These are phyloP conservation scores for Chiua virens DNA, from an alignment of 768 basidiomycete genomes.

Conservation along the genomic window DNA sequence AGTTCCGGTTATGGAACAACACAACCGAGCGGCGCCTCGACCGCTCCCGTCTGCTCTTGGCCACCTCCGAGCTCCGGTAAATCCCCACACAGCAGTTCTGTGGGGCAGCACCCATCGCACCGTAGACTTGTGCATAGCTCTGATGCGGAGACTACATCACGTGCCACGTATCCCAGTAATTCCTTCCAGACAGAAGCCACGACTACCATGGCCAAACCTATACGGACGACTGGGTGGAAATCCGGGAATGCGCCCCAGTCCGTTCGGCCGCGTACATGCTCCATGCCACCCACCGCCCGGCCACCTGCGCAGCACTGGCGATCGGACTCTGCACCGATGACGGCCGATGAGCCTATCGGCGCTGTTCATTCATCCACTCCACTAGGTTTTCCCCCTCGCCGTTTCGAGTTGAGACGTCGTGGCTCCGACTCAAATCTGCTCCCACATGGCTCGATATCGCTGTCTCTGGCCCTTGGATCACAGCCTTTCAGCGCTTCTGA, in stretches of 20 bases:
- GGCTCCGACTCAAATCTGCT: constrained; percentile 3
- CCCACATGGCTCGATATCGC: constrained; percentile 15
- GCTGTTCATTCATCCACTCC: constrained; percentile 10
- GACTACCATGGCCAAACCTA: constrained; percentile 2
- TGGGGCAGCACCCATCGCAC: constrained; percentile 6
- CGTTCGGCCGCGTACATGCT: constrained; percentile 10
- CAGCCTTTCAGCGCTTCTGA: constrained; percentile 24
- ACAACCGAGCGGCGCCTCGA: constrained; percentile 5
- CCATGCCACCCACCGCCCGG: constrained; percentile 15
- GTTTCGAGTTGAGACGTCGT: constrained; percentile 8
- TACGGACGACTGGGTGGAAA: constrained; percentile 15
- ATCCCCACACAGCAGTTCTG: constrained; percentile 2
- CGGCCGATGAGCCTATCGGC: not conserved
- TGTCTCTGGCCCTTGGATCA: constrained; percentile 26
- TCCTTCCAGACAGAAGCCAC: not conserved
- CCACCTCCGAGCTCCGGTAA: constrained; percentile 13
- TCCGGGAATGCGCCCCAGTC: constrained; percentile 20
- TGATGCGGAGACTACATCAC: constrained; percentile 5
- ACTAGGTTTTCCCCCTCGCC: constrained; percentile 20
- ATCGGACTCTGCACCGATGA: constrained; percentile 12
- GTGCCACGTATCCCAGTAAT: constrained; percentile 3
- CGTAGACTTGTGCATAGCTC: constrained; percentile 7
- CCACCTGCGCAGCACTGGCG: constrained; percentile 22
- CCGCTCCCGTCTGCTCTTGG: constrained; percentile 22
- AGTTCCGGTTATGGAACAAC: constrained; percentile 7